Evolutionary conservation across 768 basidiomycete genomes (phyloP), one percentile per base, ranked within the genome.

Genomic region (Chlorophyllum brunneum): DNA sequence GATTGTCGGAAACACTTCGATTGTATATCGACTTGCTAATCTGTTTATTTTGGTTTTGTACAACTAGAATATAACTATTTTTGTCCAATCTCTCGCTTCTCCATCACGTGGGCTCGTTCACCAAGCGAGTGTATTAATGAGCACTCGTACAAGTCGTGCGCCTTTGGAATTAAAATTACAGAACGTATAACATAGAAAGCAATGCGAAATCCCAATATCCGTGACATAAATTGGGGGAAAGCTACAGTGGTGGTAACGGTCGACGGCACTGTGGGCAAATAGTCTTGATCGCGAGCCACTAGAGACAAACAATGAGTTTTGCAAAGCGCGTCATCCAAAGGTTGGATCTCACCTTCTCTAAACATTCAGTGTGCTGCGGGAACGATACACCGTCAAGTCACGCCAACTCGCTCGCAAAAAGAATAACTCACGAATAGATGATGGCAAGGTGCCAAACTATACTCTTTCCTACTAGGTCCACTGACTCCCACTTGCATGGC

Each of bases 231-330:
- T n/a, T n/a, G 15, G 22, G 24, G 38, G 23, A 18, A 18, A 29
- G 37, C 73, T 70, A 94, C 37, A 94, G 70, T 0, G 91, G 89
- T 8, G 92, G 92, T 41, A 95, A 65, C 15, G 86, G 85, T 54
- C 92, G 73, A 55, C 92, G 85, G 68, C 92, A 93, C 55, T 92
- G 84, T n/a, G 92, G 92, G 62, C 92, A 95, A 34, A 94, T 92
- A 56, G 90, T 93, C 88, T 88, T 88, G 63, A 88, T 85, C 45
- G 82, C 82, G 56, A 88, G 76, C 88, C 88, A 89, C 80, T 82
- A 7, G 56, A 10, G 43, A 46, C 30, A 27, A 30, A 40, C 31
- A 42, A 50, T 68, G 9, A 64, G 47, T 43, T 52, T 51, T 4
- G 23, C 40, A 7, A 6, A 8, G 39, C 24, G 2, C 30, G 30